Evolutionary conservation across 2,329 filamentous ascomycete genomes (phyloP).

Genomic region (Diatrype stigma): DNA sequence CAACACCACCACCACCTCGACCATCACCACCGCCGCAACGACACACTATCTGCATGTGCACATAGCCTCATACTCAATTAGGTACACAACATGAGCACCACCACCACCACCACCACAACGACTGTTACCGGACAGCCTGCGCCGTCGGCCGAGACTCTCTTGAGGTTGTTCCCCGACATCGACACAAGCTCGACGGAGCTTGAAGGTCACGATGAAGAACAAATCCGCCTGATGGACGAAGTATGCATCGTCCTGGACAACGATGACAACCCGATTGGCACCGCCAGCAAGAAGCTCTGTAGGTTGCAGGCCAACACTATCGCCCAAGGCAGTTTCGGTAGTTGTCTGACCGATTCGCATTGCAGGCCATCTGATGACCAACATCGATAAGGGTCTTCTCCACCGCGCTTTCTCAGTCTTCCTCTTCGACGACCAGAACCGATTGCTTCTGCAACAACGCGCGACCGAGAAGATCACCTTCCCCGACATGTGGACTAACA

Average conservation of each 20-base stretch:
- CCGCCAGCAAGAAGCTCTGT: slow-evolving; percentile 98
- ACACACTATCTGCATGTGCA: no score
- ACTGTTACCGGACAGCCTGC: slow-evolving; percentile 46
- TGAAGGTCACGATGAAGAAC: slow-evolving; percentile 92
- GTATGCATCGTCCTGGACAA: slow-evolving; percentile 96
- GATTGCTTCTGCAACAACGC: slow-evolving; percentile 90
- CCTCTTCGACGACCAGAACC: slow-evolving; percentile 91
- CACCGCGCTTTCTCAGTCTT: slow-evolving; percentile 98
- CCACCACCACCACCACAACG: slow-evolving; percentile 33
- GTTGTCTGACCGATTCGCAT: slow-evolving; percentile 5
- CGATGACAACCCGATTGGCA: slow-evolving; percentile 88
- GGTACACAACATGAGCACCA: no score
- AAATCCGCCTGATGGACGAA: slow-evolving; percentile 97
- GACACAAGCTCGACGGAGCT: slow-evolving; percentile 69
- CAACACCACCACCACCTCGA: no score
- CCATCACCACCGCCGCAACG: no score
- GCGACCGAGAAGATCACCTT: slow-evolving; percentile 98
- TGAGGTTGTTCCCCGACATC: slow-evolving; percentile 83
- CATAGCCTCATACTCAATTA: no score
- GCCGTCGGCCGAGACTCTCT: slow-evolving; percentile 77
- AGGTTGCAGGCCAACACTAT: slow-evolving; percentile 31
- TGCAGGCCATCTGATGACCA: slow-evolving; percentile 93
- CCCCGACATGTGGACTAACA: slow-evolving; percentile 99
- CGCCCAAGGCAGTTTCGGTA: neutral
- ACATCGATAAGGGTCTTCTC: slow-evolving; percentile 92